Conservation (phyloP, 2,329 filamentous ascomycete species). For the Leptosphaerulina australis region DNA sequence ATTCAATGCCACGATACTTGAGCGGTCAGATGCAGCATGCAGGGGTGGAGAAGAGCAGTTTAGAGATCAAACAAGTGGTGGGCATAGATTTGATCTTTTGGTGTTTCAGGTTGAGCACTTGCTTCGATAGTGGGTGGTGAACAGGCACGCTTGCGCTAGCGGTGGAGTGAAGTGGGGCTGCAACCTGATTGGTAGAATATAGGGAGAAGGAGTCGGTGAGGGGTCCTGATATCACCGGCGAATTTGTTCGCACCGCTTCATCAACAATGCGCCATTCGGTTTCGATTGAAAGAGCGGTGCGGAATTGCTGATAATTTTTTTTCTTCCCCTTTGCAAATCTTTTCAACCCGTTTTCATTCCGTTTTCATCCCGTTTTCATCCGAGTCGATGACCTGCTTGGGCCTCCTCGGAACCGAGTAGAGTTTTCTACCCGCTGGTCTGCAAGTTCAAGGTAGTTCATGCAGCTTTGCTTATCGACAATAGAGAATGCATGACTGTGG, state of each 20-base stretch:
- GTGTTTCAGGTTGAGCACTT: constrained; percentile 17
- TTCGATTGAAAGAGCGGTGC: not conserved
- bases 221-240: constrained; percentile 12
- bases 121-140: constrained; percentile 5
- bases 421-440: not conserved
- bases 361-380: too few species aligned
- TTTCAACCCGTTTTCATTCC: not conserved
- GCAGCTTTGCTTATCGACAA: constrained; percentile 2
- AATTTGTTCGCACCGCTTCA: not conserved
- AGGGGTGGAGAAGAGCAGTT: constrained; percentile 10
- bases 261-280: not conserved
- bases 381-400: too few species aligned
- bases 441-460: not conserved
- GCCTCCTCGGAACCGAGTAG: too few species aligned
- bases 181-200: constrained; percentile 3
- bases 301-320: not conserved
- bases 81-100: constrained; percentile 15
- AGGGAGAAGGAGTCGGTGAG: constrained; percentile 4
- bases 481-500: constrained; percentile 5
- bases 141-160: not conserved
- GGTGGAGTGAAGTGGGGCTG: constrained; percentile 2
- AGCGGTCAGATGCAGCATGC: constrained; percentile 13
- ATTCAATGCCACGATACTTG: not conserved
- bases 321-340: too few species aligned
- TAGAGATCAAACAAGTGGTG: constrained; percentile 16